Evolutionary conservation across 177 flowering plant genomes (phyloP), one percentile per base, ranked within the genome.

Genomic region (Tripterygium wilfordii): DNA sequence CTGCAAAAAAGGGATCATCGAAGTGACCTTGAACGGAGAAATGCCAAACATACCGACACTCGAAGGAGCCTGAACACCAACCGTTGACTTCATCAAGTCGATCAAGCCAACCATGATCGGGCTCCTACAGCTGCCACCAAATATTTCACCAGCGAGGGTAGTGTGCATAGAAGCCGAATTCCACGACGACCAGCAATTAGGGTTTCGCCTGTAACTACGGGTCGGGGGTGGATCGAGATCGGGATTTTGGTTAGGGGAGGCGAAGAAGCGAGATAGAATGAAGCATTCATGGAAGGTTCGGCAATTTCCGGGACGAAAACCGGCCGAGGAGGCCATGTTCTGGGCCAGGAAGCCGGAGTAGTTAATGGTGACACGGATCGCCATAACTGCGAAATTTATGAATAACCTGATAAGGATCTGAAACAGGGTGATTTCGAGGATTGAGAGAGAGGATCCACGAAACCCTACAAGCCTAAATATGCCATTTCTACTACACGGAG

Each of bases 331-430:
- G 20, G 71, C 74, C 0, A 86, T 25, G 63, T 60, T 83, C 20
- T 74, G 76, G 42, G 83, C 87, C 7, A 79, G 56, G 51, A 74
- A 69, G 71, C 85, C 79, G 53, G 97, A 82, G 62, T 51, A 78
- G 55, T 59, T 39, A 44, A 80, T 54, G 30, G 97, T 87, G 45
- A 66, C 58, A 23, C 85, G 65, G 54, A 89, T 65, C 54, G 96
- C 96, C 96, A 87, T 83, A 48, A 8, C 45, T 14, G 52, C 69
- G 21, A 74, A 30, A 6, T 30, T 15, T 39, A 61, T 45, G 43
- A 70, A 18, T 4, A 77, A 20, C 13, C 17, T 4, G 44, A 55
- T 20, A 27, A 71, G 44, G 77, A 69, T 60, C 13, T 27, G 62
- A 40, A 26, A 64, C 67, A 77, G 64, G 28, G 58, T 64, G 49